phyloP scores from a whole-genome alignment of 176 grass and related monocot species.

The Triticum turgidum region DNA sequence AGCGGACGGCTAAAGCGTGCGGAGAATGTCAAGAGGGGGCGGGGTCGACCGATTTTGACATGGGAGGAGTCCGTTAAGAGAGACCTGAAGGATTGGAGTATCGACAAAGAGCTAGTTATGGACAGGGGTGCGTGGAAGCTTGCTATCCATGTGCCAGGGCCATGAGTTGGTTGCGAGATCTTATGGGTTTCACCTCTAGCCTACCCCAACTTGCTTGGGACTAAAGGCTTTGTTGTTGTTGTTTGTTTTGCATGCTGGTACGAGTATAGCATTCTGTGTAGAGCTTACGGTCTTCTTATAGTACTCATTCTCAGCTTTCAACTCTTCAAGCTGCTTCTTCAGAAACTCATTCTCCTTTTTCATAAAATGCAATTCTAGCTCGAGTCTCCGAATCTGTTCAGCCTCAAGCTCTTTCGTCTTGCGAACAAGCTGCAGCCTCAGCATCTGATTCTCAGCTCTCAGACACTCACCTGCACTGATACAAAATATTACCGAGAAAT shows the following conservation, averaged over 20 bases:
- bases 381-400: neutral
- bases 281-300: conserved; percentile 20
- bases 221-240: too few relatives aligned
- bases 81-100: too few relatives aligned
- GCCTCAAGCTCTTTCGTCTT: neutral
- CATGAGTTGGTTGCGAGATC: too few relatives aligned
- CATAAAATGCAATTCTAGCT: conserved; percentile 27
- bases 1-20: too few relatives aligned
- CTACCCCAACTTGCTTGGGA: too few relatives aligned
- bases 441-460: conserved; percentile 5
- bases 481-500: neutral
- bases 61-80: too few relatives aligned
- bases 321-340: neutral
- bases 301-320: conserved; percentile 31
- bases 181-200: too few relatives aligned
- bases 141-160: too few relatives aligned
- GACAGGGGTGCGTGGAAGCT: too few relatives aligned
- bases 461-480: neutral
- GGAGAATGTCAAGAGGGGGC: too few relatives aligned
- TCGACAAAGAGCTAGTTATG: too few relatives aligned
- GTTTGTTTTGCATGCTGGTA: neutral
- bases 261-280: neutral
- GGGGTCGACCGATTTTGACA: too few relatives aligned
- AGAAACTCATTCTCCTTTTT: neutral
- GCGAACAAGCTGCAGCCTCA: neutral